Conservation (phyloP, 345 rosid species). For the Punica granatum region DNA sequence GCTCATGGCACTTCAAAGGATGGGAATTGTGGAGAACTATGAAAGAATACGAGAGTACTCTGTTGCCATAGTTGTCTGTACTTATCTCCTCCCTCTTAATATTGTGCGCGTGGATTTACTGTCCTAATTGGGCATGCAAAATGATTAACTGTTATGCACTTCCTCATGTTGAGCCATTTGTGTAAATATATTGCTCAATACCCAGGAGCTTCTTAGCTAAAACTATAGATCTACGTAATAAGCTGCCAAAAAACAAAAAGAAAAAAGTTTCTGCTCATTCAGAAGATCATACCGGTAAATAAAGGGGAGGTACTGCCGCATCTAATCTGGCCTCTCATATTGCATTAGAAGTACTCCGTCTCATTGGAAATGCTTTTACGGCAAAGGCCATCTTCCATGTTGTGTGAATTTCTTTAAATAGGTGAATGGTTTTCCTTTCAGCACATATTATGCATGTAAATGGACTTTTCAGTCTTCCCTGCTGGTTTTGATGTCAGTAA, state of each 20-base stretch:
- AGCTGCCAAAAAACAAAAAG: background rate
- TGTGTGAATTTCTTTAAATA: background rate
- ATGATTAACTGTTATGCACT: too few relatives aligned
- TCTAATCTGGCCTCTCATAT: background rate
- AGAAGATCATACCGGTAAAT: background rate
- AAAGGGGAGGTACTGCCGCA: background rate
- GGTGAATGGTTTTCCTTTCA: background rate
- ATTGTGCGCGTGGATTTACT: background rate
- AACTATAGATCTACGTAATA: background rate
- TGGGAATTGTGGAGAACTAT: conserved; percentile 90
- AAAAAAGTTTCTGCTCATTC: background rate
- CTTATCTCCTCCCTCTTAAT: conserved; percentile 24
- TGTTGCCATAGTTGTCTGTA: conserved; percentile 91
- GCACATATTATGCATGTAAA: background rate
- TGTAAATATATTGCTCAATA: background rate
- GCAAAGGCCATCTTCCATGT: background rate
- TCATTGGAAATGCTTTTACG: background rate
- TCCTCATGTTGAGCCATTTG: background rate
- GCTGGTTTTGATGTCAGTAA: background rate
- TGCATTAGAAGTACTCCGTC: background rate
- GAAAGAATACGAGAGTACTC: conserved; percentile 85
- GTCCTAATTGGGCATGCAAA: background rate
- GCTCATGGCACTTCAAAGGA: conserved; percentile 98
- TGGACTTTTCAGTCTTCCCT: background rate
- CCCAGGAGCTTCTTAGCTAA: background rate